phyloP scores from a whole-genome alignment of 768 basidiomycete genomes.

The Phaeotremella skinneri region DNA sequence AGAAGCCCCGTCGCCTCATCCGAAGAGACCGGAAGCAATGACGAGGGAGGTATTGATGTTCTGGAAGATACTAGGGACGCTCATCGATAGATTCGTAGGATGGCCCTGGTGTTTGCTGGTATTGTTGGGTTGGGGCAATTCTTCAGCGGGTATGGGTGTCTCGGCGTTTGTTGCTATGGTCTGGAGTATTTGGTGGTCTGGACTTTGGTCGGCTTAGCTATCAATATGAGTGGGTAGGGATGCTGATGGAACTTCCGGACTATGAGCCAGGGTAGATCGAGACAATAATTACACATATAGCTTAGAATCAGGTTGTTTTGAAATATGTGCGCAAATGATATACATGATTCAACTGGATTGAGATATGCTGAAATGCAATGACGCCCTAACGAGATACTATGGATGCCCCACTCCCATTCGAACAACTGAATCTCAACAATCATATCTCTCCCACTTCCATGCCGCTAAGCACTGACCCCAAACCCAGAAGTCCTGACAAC shows the following conservation, averaged over 20 bases:
- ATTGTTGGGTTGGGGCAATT: constrained; percentile 71
- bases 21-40: constrained; percentile 24
- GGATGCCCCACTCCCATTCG: too few species aligned
- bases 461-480: not conserved
- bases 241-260: too few species aligned
- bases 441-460: too few species aligned
- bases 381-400: too few species aligned
- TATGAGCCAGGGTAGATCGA: too few species aligned
- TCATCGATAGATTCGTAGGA: constrained; percentile 72
- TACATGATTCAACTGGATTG: too few species aligned
- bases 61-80: constrained; percentile 60
- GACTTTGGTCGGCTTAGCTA: constrained; percentile 10
- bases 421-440: too few species aligned
- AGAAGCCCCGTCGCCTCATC: constrained; percentile 49
- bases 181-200: constrained; percentile 44
- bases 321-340: too few species aligned
- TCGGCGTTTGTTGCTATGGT: constrained; percentile 40
- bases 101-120: constrained; percentile 74
- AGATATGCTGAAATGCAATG: too few species aligned
- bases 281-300: too few species aligned
- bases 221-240: not conserved
- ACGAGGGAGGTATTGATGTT: constrained; percentile 27
- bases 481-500: constrained; percentile 1
- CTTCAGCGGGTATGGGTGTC: constrained; percentile 35
- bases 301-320: too few species aligned